Evolutionary conservation across 352 stramenopile species (phyloP).

Genomic region (Pythium plurisporium): DNA sequence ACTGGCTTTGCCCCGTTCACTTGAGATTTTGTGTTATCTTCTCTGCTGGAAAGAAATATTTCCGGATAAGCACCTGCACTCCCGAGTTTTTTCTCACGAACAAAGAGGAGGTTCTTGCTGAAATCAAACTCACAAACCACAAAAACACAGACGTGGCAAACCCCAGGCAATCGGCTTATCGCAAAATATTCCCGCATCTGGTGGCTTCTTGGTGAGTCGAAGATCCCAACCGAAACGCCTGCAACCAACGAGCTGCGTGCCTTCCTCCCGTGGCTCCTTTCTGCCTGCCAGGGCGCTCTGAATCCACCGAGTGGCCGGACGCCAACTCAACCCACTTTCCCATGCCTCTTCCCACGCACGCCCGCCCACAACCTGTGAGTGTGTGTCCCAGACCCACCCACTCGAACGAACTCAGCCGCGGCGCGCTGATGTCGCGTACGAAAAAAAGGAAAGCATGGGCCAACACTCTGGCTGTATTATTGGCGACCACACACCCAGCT

Average conservation of each 20-base stretch:
- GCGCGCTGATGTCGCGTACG: constrained; percentile 2
- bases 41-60: neutral
- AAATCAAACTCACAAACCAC: constrained; percentile 1
- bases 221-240: constrained; percentile 5
- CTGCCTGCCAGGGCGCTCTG: neutral
- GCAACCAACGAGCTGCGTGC: neutral
- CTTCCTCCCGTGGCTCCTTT: neutral
- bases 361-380: constrained; percentile 1
- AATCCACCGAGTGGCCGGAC: constrained; percentile 3
- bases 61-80: too few species aligned
- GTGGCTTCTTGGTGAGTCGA: neutral
- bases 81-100: too few species aligned
- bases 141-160: too few species aligned
- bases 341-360: neutral
- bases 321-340: constrained; percentile 9
- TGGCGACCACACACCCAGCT: neutral
- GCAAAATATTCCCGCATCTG: neutral
- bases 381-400: neutral
- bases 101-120: neutral
- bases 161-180: too few species aligned
- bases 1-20: neutral
- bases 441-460: constrained; percentile 4
- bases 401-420: neutral
- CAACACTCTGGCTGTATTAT: constrained; percentile 1
- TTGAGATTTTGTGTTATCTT: neutral